Conservation (phyloP, 2,329 filamentous ascomycete species). For the Penicillium psychrosexuale region DNA sequence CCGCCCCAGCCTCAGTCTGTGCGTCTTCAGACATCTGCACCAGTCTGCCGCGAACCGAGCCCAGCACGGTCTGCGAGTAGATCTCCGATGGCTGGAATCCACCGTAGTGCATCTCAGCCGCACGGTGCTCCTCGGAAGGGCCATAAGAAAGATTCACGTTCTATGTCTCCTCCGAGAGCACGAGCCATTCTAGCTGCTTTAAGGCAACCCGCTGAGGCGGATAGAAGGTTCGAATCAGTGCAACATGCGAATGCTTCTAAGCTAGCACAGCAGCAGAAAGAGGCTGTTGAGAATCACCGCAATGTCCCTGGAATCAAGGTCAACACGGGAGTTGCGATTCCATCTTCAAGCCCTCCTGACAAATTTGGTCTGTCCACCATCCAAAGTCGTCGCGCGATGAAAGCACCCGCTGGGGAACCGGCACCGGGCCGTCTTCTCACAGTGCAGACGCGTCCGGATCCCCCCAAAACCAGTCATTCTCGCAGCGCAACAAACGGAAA, state of each 20-base stretch:
- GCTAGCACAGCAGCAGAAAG: conserved; percentile 1
- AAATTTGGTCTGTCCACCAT: conserved; percentile 28
- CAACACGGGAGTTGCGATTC: conserved; percentile 7
- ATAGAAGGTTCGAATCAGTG: conserved; percentile 10
- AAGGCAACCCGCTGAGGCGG: conserved; percentile 29
- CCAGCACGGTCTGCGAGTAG: conserved; percentile 28
- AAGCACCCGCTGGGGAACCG: conserved; percentile 26
- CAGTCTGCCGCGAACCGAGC: conserved; percentile 24
- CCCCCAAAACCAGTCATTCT: conserved; percentile 7
- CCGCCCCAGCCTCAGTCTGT: conserved; percentile 49
- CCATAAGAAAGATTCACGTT: conserved; percentile 31
- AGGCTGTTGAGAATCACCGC: conserved; percentile 9
- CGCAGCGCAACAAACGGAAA: conserved; percentile 12
- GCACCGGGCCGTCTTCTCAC: conserved; percentile 29
- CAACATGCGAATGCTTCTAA: conserved; percentile 9
- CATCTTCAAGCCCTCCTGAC: conserved; percentile 6
- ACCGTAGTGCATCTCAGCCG: conserved; percentile 37
- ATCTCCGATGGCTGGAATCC: conserved; percentile 26
- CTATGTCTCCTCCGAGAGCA: conserved; percentile 37
- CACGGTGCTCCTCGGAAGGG: conserved; percentile 24
- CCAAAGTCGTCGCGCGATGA: conserved; percentile 38
- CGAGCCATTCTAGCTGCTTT: conserved; percentile 40
- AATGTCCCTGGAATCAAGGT: conserved; percentile 17
- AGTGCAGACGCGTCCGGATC: conserved; percentile 24
- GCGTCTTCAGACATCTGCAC: conserved; percentile 47